phyloP scores from a whole-genome alignment of 495 filamentous ascomycete genomes.

The Trichoderma virens region DNA sequence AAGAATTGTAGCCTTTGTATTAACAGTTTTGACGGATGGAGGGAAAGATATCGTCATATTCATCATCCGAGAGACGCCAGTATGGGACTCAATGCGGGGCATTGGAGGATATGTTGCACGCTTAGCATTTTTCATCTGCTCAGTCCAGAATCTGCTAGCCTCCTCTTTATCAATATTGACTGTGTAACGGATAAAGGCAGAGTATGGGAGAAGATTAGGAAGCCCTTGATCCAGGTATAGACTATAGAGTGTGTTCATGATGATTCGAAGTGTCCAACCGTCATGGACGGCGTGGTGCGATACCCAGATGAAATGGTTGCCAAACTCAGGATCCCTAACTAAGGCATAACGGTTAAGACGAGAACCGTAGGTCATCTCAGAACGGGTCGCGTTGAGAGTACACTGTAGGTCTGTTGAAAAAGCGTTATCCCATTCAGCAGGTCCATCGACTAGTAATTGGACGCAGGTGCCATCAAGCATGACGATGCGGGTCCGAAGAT shows the following conservation, averaged over 20 bases:
- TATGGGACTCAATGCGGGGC: neutral
- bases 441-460: neutral
- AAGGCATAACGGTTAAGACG: conserved; percentile 21
- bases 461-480: neutral
- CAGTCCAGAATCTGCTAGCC: neutral
- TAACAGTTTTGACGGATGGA: conserved; percentile 4
- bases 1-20: conserved; percentile 36
- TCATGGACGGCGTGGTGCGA: conserved; percentile 11
- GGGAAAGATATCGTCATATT: conserved; percentile 7
- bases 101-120: neutral
- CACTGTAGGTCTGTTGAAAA: neutral
- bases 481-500: conserved; percentile 3
- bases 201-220: neutral
- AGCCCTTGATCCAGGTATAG: neutral
- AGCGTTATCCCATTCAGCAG: neutral
- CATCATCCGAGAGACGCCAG: conserved; percentile 4
- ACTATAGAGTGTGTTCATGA: conserved; percentile 12
- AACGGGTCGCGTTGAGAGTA: neutral
- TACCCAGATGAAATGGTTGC: conserved; percentile 43
- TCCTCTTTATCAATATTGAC: neutral
- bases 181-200: conserved; percentile 3
- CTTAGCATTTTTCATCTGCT: neutral
- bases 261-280: conserved; percentile 3
- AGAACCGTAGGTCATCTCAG: conserved; percentile 11
- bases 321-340: conserved; percentile 11